Percentiles rank a stretch among this genome's conserved stretches.
These are phyloP conservation scores for Xylaria sp. DNA, from an alignment of 2,329 filamentous ascomycete species.

Conservation along the genomic window DNA sequence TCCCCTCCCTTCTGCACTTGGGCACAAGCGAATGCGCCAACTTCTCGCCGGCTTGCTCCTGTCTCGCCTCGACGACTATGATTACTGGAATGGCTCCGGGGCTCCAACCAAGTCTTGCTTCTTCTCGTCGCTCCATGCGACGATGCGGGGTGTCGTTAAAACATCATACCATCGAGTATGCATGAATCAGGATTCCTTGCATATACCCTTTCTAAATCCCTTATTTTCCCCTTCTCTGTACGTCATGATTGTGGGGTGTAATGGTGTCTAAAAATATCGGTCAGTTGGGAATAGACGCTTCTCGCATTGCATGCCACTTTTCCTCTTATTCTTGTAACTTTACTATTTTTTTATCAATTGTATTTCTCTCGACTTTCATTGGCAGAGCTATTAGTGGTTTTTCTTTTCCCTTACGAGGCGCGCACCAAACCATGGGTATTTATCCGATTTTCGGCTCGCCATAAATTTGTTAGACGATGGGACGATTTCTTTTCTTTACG, in stretches of 20 bases:
- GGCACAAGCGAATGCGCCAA: slow-evolving; percentile 24
- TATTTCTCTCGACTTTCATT: neutral
- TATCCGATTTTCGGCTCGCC: slow-evolving; percentile 20
- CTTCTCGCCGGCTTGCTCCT: slow-evolving; percentile 10
- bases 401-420: slow-evolving; percentile 2
- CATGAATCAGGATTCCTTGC: slow-evolving; percentile 34
- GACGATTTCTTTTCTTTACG: slow-evolving; percentile 28
- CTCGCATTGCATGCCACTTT: slow-evolving; percentile 2
- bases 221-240: slow-evolving; percentile 9
- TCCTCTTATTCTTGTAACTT: neutral
- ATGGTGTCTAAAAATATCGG: slow-evolving; percentile 11
- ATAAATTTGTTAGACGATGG: slow-evolving; percentile 37
- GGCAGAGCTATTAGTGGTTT: slow-evolving; percentile 8
- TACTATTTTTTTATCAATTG: neutral
- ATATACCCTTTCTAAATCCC: slow-evolving; percentile 9
- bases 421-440: slow-evolving; percentile 12
- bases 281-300: slow-evolving; percentile 24
- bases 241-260: slow-evolving; percentile 20
- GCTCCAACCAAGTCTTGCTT: neutral
- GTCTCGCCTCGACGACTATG: neutral
- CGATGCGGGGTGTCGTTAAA: slow-evolving; percentile 27
- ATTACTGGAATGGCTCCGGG: neutral
- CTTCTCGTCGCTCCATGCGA: slow-evolving; percentile 1
- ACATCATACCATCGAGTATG: slow-evolving; percentile 1
- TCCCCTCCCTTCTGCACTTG: slow-evolving; percentile 12